Base-by-base conservation (phyloP, 257 asterid genomes). In the Penstemon davidsonii region DNA sequence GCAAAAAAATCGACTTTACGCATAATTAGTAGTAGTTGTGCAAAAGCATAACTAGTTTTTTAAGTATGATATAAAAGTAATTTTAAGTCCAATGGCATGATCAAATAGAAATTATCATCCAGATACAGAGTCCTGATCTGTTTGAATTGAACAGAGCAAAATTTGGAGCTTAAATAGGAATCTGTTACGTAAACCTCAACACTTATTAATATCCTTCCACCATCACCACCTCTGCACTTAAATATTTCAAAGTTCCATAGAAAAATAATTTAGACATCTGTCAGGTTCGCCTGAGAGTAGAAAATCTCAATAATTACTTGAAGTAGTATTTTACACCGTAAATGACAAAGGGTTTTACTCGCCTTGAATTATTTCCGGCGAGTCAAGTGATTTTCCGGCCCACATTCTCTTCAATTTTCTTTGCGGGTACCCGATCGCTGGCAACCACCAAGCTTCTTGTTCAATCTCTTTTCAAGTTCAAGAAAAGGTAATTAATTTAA, bases 261-360 rank as follows among this genome's bases (percentile, higher is more conserved):
- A 15, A 15, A 15, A 15, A 15, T 25, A 25, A 25, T 25, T 25
- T 25, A 25, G 33, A 25, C 33, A 25, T 25, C 33, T 2, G 33
- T 25, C 33, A 25, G 33, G 33, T 25, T 25, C 33, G 33, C 33
- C 33, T 25, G 33, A 25, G 1, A 25, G 33, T 25, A 25, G 33
- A 25, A 25, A 25, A 25, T 25, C 33, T 1, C 2, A 25, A 25
- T 25, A 25, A 25, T 25, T 25, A 25, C 33, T 25, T 25, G 33
- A 25, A 25, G 33, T 0, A 10, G 3, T 19, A n/a, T 69, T 68
- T 68, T 69, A 51, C 55, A 55, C 83, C 88, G 78, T 90, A 90
- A 90, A 90, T 90, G 97, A 86, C 96, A 81, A 90, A 33, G 88
- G 72, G 72, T 67, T 68, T 80, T 63, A 15, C 74, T 56, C 84